Percentiles rank a stretch among this genome's conserved stretches.
Conservation (phyloP, 768 basidiomycete species). For the Hysterangium stoloniferum region DNA sequence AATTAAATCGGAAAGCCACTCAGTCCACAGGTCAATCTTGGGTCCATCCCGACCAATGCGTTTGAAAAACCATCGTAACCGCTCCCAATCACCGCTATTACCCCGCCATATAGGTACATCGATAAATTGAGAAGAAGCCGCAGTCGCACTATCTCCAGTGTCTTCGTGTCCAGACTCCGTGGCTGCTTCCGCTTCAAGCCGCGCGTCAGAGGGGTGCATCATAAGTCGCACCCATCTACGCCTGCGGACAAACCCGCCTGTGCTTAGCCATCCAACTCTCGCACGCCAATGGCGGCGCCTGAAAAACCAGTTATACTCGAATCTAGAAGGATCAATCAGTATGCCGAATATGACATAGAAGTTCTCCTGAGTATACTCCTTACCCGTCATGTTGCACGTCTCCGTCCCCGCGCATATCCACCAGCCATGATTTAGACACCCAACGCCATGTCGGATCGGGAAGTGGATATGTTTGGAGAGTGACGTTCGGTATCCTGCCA, state of each 20-base stretch:
- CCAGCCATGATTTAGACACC: conserved; percentile 78
- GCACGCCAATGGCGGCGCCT: conserved; percentile 59
- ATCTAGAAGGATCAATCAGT: conserved; percentile 22
- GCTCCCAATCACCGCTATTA: conserved; percentile 51
- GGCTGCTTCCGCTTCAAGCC: conserved; percentile 7
- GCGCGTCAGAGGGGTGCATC: conserved; percentile 51
- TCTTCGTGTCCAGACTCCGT: neutral
- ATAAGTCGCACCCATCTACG: conserved; percentile 81
- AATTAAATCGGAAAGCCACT: conserved; percentile 49
- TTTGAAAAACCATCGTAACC: conserved; percentile 46
- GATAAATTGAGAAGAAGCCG: conserved; percentile 20
- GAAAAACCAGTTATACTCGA: conserved; percentile 81
- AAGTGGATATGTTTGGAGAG: conserved; percentile 57
- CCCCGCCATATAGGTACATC: conserved; percentile 44
- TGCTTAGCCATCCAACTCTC: conserved; percentile 46
- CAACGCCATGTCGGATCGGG: conserved; percentile 78
- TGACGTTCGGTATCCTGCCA: conserved; percentile 42
- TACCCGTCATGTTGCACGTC: conserved; percentile 69
- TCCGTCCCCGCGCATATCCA: conserved; percentile 79
- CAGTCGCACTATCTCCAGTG: neutral
- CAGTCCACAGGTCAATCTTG: conserved; percentile 68
- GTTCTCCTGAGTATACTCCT: neutral
- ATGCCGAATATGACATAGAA: too few species aligned
- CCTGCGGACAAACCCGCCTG: conserved; percentile 69
- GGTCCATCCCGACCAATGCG: conserved; percentile 55